Percentiles rank a stretch among this genome's conserved stretches.
These are phyloP conservation scores for Pneumocystis oryctolagi DNA, from an alignment of 1,139 yeast species.

Conservation along the genomic window DNA sequence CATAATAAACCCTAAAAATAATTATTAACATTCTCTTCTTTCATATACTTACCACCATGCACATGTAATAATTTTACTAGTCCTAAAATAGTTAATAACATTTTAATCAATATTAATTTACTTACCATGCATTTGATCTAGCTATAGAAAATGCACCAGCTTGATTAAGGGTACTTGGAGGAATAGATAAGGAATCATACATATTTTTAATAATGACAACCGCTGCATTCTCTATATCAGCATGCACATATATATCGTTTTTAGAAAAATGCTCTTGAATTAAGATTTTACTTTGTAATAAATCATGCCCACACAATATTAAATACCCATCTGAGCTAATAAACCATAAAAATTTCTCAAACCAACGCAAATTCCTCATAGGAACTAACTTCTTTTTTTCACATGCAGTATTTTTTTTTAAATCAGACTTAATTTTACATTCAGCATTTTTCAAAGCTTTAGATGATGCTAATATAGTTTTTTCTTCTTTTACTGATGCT, in stretches of 20 bases:
- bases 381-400: slow-evolving; percentile 33
- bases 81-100: not conserved
- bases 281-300: slow-evolving; percentile 67
- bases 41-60: slow-evolving; percentile 10
- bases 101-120: slow-evolving; percentile 19
- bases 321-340: slow-evolving; percentile 76
- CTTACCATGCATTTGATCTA: slow-evolving; percentile 80
- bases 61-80: slow-evolving; percentile 11
- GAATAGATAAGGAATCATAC: slow-evolving; percentile 36
- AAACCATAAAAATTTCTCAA: slow-evolving; percentile 91
- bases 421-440: slow-evolving; percentile 56
- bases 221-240: slow-evolving; percentile 61
- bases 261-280: slow-evolving; percentile 59
- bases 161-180: slow-evolving; percentile 77
- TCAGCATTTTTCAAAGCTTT: slow-evolving; percentile 78
- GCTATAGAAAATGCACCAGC: slow-evolving; percentile 76
- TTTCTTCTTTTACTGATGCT: slow-evolving; percentile 64
- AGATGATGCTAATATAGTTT: slow-evolving; percentile 64
- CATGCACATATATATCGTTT: slow-evolving; percentile 57
- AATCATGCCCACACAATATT: slow-evolving; percentile 76
- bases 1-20: slow-evolving; percentile 28
- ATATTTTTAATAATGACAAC: slow-evolving; percentile 66
- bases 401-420: slow-evolving; percentile 50
- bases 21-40: not conserved
- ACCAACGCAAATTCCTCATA: slow-evolving; percentile 47